phyloP scores from a whole-genome alignment of 1,284 basidiomycete genomes.

The Puccinia hordei region DNA sequence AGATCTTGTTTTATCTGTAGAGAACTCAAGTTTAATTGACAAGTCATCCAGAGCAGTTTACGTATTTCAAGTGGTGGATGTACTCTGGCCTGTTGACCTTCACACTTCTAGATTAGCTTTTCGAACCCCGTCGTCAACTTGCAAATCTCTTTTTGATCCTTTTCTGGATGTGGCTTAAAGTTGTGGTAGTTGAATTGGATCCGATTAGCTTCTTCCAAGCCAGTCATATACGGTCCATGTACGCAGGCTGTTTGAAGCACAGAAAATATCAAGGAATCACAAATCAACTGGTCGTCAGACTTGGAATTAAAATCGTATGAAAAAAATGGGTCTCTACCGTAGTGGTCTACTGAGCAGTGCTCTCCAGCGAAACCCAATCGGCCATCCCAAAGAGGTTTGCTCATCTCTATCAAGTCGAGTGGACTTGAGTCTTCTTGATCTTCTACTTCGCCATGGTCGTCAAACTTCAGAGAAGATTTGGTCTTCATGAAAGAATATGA shows the following conservation, averaged over 20 bases:
- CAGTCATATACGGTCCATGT: constrained; percentile 56
- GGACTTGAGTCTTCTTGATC: constrained; percentile 56
- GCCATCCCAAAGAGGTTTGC: constrained; percentile 58
- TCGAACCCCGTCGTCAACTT: not conserved
- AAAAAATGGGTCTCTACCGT: constrained; percentile 7
- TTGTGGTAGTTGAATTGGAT: constrained; percentile 41
- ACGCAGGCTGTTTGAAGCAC: constrained; percentile 54
- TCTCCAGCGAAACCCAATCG: constrained; percentile 60
- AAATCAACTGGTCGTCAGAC: not conserved
- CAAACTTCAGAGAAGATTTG: not conserved
- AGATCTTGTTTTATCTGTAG: not conserved
- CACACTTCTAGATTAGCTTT: not conserved
- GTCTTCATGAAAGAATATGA: constrained; percentile 56
- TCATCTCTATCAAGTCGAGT: constrained; percentile 59
- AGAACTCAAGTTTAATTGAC: not conserved
- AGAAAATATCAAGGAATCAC: not conserved
- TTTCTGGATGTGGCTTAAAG: not conserved
- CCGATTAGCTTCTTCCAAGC: constrained; percentile 54
- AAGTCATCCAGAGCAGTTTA: not conserved
- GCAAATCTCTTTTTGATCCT: not conserved
- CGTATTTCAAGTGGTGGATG: not conserved
- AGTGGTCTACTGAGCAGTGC: constrained; percentile 58
- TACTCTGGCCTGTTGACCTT: not conserved
- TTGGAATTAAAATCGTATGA: not conserved
- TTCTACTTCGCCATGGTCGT: constrained; percentile 53